Conservation (phyloP, 345 rosid species). For the Murraya koenigii region DNA sequence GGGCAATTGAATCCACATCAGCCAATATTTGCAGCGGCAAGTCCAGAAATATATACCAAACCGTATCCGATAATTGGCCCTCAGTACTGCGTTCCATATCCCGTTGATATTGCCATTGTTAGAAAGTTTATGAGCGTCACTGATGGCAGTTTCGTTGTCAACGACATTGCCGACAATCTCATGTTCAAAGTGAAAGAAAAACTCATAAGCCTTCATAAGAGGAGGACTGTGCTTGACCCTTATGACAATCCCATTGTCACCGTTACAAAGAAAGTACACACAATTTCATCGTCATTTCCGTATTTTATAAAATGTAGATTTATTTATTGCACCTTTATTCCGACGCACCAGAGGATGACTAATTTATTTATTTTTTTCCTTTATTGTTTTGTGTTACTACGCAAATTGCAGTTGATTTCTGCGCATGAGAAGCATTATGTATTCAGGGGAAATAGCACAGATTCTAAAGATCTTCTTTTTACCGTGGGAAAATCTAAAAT, state of each 20-base stretch:
- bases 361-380: background rate
- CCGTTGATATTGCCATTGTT: constrained; percentile 26
- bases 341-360: constrained; percentile 13
- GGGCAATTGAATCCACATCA: background rate
- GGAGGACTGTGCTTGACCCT: constrained; percentile 16
- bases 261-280: background rate
- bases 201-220: constrained; percentile 12
- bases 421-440: constrained; percentile 50
- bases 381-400: no score
- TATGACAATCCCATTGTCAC: constrained; percentile 21
- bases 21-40: background rate
- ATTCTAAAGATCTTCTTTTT: constrained; percentile 44
- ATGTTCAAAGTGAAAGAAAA: constrained; percentile 28
- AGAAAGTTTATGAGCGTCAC: constrained; percentile 12
- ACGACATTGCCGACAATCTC: constrained; percentile 16
- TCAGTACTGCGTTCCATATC: constrained; percentile 21
- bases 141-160: constrained; percentile 17
- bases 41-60: background rate
- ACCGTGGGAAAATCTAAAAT: constrained; percentile 43
- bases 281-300: no score
- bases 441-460: constrained; percentile 56
- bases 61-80: constrained; percentile 16
- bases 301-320: no score
- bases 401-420: constrained; percentile 29
- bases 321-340: no score